These are phyloP conservation scores for Blastobotrys muscicola DNA, from an alignment of 805 yeast genomes.

Conservation along the genomic window DNA sequence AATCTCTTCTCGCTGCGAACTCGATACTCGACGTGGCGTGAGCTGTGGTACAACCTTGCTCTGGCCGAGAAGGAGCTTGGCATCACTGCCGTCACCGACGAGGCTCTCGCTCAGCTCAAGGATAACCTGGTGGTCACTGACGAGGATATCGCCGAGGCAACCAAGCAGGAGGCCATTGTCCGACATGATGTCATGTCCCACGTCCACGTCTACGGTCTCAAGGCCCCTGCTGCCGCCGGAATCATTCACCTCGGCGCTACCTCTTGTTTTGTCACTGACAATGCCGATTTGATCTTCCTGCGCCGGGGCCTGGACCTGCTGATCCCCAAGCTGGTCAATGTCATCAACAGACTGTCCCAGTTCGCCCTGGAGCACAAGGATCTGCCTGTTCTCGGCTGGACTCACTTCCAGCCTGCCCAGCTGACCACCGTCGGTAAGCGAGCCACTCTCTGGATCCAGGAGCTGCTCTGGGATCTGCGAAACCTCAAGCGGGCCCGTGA, in stretches of 20 bases:
- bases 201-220: conserved; percentile 88
- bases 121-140: conserved; percentile 75
- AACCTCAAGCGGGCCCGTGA: conserved; percentile 93
- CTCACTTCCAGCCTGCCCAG: conserved; percentile 99
- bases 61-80: conserved; percentile 93
- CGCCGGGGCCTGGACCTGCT: conserved; percentile 91
- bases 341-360: conserved; percentile 77
- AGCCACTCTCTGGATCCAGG: conserved; percentile 96
- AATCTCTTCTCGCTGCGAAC: conserved; percentile 82
- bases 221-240: conserved; percentile 94
- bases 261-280: conserved; percentile 94
- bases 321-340: conserved; percentile 92
- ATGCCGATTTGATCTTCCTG: conserved; percentile 92
- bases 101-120: conserved; percentile 82
- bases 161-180: conserved; percentile 91
- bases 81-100: conserved; percentile 71
- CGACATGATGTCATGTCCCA: conserved; percentile 99
- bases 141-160: conserved; percentile 82
- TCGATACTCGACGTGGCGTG: conserved; percentile 97
- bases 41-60: conserved; percentile 90
- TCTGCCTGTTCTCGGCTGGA: conserved; percentile 96
- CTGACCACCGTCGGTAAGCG: conserved; percentile 97
- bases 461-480: conserved; percentile 93
- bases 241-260: conserved; percentile 98
- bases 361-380: conserved; percentile 92